Base-by-base conservation (phyloP, 2,329 filamentous ascomycete species). In the Aspergillus pseudoterreus region DNA sequence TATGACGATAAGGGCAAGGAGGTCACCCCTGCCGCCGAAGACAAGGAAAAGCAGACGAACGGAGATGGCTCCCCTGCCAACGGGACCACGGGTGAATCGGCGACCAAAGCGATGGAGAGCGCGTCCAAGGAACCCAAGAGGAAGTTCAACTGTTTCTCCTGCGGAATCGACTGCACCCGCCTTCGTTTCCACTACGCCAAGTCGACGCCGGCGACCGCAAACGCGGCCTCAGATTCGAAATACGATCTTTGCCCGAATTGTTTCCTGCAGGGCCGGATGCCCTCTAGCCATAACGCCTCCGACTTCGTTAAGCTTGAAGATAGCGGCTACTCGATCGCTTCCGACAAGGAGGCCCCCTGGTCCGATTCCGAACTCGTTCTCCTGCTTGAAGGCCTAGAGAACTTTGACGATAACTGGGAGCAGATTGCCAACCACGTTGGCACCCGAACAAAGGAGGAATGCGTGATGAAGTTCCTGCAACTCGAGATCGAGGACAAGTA, bases 401-500 rank as follows among this genome's bases (percentile, higher is more conserved):
- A 87, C 62, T 96, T 92, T 63, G 92, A 97, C 58, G 92, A 97
- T 55, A 90, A 97, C 72, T 99, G 94, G 94, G 87, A 88, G 52
- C 84, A 90, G 63, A 92, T 99, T 59, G 86, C 95, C 1, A 90
- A 92, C 57, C 89, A 96, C 65, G 94, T 99, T 41, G 88, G 88
- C 45, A 95, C 90, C 2, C 86, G 92, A 54, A 96, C 91, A 1
- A 82, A 90, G 48, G 95, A 99, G 71, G 92, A 99, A 74, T 99
- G 94, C 69, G 92, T 97, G 14, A 81, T 97, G 62, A 94, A 96
- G 69, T 99, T 99, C 76, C 73, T 99, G 57, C 91, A 96, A 67
- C 79, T 99, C 33, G 92, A 96, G 61, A 99, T 99, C 56, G 94
- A 97, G 70, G 92, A 96, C 75, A 95, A 95, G 70, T 99, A 96